These are phyloP conservation scores for Mucor circinelloides DNA, from an alignment of 371 early-diverging fungal genomes.

Conservation along the genomic window DNA sequence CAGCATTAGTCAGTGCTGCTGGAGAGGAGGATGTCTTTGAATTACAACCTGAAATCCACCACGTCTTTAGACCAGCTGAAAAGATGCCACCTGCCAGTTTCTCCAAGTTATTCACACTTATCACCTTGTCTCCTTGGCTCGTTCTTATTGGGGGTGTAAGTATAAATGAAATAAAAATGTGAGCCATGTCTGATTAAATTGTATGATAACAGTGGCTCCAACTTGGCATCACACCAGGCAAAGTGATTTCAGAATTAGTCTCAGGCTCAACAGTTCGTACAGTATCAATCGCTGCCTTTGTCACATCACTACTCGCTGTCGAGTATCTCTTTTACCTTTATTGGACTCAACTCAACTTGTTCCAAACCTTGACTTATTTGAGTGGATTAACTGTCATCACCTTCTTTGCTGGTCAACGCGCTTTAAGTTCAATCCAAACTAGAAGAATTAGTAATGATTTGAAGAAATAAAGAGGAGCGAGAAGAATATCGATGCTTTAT, in stretches of 20 bases:
- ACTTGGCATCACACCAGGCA: constrained; percentile 54
- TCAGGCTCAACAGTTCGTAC: constrained; percentile 31
- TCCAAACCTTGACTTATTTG: constrained; percentile 71
- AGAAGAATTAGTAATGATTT: constrained; percentile 23
- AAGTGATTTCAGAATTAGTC: constrained; percentile 31
- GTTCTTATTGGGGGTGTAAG: constrained; percentile 62
- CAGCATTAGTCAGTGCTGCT: constrained; percentile 31
- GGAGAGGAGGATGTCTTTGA: constrained; percentile 53
- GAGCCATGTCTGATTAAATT: background rate
- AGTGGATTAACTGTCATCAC: constrained; percentile 54
- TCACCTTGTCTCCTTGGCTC: constrained; percentile 69
- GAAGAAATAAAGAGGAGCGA: constrained; percentile 12
- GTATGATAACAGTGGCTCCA: constrained; percentile 50
- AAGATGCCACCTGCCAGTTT: constrained; percentile 63
- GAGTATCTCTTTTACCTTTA: constrained; percentile 69
- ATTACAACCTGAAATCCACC: constrained; percentile 67
- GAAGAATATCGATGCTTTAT: background rate
- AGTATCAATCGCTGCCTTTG: constrained; percentile 57
- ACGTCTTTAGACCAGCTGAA: constrained; percentile 65
- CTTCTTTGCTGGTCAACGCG: constrained; percentile 63
- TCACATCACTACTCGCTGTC: constrained; percentile 57
- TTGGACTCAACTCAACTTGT: constrained; percentile 72
- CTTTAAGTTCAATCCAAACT: constrained; percentile 49
- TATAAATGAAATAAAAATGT: background rate
- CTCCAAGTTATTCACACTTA: constrained; percentile 56